Base-by-base conservation (phyloP, 1,284 basidiomycete species). In the Hemileia vastatrix region DNA sequence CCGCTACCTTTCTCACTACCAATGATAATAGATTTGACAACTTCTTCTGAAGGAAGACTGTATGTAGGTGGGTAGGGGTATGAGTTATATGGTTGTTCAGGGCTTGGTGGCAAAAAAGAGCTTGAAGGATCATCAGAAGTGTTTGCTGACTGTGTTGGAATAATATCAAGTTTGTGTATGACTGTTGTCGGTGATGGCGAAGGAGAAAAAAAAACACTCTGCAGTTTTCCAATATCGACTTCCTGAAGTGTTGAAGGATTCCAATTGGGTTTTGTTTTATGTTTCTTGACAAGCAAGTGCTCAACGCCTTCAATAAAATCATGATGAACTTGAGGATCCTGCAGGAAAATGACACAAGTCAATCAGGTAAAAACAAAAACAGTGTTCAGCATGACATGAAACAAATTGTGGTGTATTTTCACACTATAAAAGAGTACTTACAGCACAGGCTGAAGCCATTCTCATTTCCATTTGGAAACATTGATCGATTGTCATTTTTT, bases 241-340 rank as follows among this genome's bases (percentile, higher is more conserved):
- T 84, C 83, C 9, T 78, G 72, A 40, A 88, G 67, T 2, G 78
- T 80, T 19, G 78, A 71, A 13, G 90, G 89, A 3, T 78, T 79
- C 88, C 88, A 92, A 6, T 76, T 68, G 2, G 87, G 84, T 64
- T 78, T 74, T 63, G 68, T 67, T 68, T 72, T 77, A 58, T 69
- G 76, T 75, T 86, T 90, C n/a, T 84, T 77, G 49, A 87, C 76
- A 32, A 96, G 77, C 27, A 90, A 82, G 50, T 85, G 82, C 13
- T 80, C 83, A 40, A 95, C 87, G 27, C 92, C 92, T 19, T 82
- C 84, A 59, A 79, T 72, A 77, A 96, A 95, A 78, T 96, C 92
- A 24, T 84, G 80, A 70, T 72, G 69, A 5, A 68, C 56, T 82
- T 88, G 40, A 83, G 86, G 64, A 83, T 85, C 71, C 74, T 72